These are phyloP conservation scores for Microglena sp. DNA, from an alignment of 139 green algal genomes.

Conservation along the genomic window DNA sequence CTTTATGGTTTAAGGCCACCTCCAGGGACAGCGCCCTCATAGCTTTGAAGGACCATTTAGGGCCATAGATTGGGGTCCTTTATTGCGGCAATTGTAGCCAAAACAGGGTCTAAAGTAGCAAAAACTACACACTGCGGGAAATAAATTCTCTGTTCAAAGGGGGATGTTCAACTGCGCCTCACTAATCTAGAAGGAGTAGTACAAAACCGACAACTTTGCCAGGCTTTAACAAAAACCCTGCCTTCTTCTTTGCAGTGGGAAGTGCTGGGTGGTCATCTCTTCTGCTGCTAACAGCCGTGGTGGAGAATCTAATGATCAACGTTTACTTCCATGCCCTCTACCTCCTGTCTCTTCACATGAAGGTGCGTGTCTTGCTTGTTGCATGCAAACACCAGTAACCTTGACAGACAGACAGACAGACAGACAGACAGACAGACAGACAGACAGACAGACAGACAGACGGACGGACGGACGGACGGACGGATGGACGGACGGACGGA, in stretches of 20 bases:
- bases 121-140: not conserved
- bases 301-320: constrained; percentile 70
- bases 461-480: no score
- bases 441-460: no score
- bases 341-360: constrained; percentile 62
- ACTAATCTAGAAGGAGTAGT: not conserved
- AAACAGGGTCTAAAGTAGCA: no score
- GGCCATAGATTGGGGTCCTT: no score
- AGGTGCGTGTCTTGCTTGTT: constrained; percentile 16
- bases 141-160: not conserved
- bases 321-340: constrained; percentile 78
- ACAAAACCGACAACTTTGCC: not conserved
- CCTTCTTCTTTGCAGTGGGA: not conserved
- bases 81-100: no score
- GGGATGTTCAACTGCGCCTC: not conserved
- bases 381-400: not conserved
- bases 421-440: no score
- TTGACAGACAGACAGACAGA: not conserved
- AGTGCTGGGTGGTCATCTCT: constrained; percentile 23
- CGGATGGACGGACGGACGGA: no score
- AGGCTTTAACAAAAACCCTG: not conserved
- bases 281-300: constrained; percentile 20
- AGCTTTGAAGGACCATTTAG: no score
- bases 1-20: no score
- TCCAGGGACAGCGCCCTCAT: no score